Evolutionary conservation across 2,329 filamentous ascomycete genomes (phyloP).

Genomic region (Fusarium sp.): DNA sequence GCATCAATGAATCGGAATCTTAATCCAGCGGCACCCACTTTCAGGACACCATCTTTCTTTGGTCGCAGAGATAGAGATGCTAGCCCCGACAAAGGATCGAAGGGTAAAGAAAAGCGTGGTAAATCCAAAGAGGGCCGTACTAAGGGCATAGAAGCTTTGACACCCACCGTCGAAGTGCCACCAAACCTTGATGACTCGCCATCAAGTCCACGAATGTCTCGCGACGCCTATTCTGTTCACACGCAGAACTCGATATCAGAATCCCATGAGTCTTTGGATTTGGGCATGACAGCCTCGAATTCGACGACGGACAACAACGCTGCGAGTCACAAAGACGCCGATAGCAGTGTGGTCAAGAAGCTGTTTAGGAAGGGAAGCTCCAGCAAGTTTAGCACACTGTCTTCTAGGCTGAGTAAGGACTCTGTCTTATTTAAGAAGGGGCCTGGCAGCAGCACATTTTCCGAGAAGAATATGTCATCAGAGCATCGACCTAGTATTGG

Average conservation of each 20-base stretch:
- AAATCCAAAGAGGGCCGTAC: conserved; percentile 53
- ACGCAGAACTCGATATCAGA: conserved; percentile 70
- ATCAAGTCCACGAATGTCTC: conserved; percentile 64
- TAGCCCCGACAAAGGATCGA: conserved; percentile 37
- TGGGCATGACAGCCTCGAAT: conserved; percentile 68
- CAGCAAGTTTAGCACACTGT: conserved; percentile 70
- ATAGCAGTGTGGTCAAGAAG: conserved; percentile 70
- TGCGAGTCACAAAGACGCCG: conserved; percentile 61
- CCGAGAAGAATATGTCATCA: conserved; percentile 66
- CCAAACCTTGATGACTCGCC: conserved; percentile 61
- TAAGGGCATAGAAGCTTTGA: conserved; percentile 54
- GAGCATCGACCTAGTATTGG: conserved; percentile 69
- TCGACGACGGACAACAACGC: conserved; percentile 65
- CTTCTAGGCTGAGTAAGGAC: conserved; percentile 67
- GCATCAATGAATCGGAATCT: conserved; percentile 69
- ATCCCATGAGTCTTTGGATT: conserved; percentile 67
- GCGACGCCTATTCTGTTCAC: conserved; percentile 67
- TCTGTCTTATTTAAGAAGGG: conserved; percentile 69
- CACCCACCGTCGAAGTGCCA: conserved; percentile 54
- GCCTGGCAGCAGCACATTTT: conserved; percentile 66
- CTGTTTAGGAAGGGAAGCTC: conserved; percentile 74
- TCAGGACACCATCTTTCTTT: conserved; percentile 79
- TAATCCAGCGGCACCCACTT: conserved; percentile 90
- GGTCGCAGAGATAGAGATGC: conserved; percentile 56
- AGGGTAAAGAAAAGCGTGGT: conserved; percentile 52